A percentile compares a stretch with the other conserved stretches of the same genome.
Conservation (phyloP, 169 alveolate species). For the Plasmodium sp. region DNA sequence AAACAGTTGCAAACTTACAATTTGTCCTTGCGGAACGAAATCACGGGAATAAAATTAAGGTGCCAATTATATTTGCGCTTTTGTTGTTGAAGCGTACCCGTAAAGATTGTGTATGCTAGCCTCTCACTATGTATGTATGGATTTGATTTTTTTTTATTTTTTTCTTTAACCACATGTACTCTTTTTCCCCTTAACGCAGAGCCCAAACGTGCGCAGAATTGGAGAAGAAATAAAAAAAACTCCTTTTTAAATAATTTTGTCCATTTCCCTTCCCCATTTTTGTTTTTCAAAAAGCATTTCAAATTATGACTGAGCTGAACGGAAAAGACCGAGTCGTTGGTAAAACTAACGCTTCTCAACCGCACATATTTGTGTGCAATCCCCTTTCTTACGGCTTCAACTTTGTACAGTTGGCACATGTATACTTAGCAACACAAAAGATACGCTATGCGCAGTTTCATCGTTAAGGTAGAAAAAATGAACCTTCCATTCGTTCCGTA, state of each 20-base stretch:
- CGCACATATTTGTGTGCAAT: neutral
- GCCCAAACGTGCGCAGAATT: conserved; percentile 31
- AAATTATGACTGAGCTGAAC: neutral
- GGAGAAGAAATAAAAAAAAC: conserved; percentile 19
- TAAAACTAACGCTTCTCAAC: neutral
- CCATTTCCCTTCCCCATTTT: neutral
- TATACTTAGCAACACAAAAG: neutral
- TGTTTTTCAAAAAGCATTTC: neutral
- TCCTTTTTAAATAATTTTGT: neutral
- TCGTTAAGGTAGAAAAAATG: neutral
- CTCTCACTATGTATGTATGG: neutral
- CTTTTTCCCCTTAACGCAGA: conserved; percentile 16
- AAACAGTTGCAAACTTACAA: conserved; percentile 73
- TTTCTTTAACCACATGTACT: neutral
- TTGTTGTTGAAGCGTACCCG: neutral
- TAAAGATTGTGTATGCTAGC: neutral
- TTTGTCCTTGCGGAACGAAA: conserved; percentile 60
- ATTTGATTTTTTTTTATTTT: neutral
- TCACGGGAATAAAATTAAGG: conserved; percentile 71
- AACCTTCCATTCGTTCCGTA: neutral
- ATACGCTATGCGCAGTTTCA: neutral
- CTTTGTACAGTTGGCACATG: neutral
- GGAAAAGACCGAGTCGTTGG: neutral
- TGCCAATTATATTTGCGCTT: neutral
- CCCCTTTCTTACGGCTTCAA: neutral